Evolutionary conservation across 345 rosid species (phyloP).

Genomic region (Linum tenue): DNA sequence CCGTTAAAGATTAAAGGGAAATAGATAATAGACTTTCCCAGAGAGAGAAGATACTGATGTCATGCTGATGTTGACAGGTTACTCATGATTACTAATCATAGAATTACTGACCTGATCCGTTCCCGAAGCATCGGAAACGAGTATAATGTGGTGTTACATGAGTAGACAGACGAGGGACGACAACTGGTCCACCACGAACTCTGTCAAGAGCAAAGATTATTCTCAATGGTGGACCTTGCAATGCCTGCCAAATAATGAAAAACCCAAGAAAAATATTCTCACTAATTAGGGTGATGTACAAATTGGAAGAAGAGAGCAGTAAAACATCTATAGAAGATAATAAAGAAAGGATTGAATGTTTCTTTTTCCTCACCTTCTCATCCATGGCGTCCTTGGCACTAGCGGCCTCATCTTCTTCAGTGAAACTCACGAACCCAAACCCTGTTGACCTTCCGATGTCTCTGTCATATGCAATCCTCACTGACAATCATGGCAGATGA

Average conservation of each 20-base stretch:
- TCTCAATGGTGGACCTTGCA: constrained; percentile 72
- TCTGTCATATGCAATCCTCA: constrained; percentile 61
- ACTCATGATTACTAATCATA: no score
- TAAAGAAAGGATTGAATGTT: background rate
- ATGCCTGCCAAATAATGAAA: constrained; percentile 52
- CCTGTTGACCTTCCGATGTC: constrained; percentile 82
- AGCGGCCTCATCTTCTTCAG: constrained; percentile 42
- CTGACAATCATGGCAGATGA: constrained; percentile 24
- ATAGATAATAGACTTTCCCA: no score
- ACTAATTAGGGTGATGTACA: background rate
- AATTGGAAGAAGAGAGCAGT: no score
- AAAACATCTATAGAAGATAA: no score
- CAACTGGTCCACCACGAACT: constrained; percentile 65
- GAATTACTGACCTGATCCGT: no score
- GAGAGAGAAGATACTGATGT: no score
- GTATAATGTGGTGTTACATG: background rate
- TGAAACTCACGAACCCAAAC: constrained; percentile 74
- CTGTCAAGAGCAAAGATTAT: constrained; percentile 60
- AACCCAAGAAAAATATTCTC: constrained; percentile 3
- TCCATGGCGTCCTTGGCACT: constrained; percentile 88
- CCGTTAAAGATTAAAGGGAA: no score
- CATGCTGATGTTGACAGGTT: no score
- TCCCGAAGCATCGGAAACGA: no score
- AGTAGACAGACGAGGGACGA: constrained; percentile 57
- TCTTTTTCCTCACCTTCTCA: constrained; percentile 47